Evolutionary conservation across 306 rosid genomes (phyloP), one percentile per base, ranked within the genome.

Genomic region (Vicia villosa): DNA sequence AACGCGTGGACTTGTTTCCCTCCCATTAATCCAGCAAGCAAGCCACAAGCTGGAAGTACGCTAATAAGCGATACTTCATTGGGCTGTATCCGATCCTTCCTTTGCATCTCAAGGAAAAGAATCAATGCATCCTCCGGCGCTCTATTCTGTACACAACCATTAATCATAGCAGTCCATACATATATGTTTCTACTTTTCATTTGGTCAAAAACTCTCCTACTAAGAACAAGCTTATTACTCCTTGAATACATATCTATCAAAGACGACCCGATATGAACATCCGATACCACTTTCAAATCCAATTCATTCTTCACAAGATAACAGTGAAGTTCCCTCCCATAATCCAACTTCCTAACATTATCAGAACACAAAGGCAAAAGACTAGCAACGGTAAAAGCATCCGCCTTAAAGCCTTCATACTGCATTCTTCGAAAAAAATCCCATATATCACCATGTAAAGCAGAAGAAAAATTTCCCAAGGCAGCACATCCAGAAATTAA

Each of bases 221-320:
- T 77, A 2, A 51, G 68, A 72, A 41, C 73, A 74, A 83, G 41
- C 52, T 78, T 86, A 14, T 66, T 38, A 76, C 83, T 77, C 80
- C 85, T 87, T 8, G 86, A 84, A 80, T 89, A 89, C 92, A 89
- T 86, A 75, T 92, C 96, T 51, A 89, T 89, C 82, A 87, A 85
- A 77, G 95, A 80, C n/a, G 92, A 89, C 21, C 98, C 91, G 0
- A 87, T 15, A 79, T 85, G 89, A 79, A 83, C 79, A 77, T 89
- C 89, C 0, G 80, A 82, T 10, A 76, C 83, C 43, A 70, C 70
- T 57, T 58, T 37, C 45, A 70, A 78, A 56, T 86, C 86, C 68
- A 78, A 45, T 10, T 60, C 83, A 62, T 82, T 80, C 85, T 84
- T 88, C 49, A 88, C 76, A 47, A 83, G 63, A 78, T 83, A 84